phyloP scores from a whole-genome alignment of 805 yeast species.

The Metschnikowia drakensbergensis region DNA sequence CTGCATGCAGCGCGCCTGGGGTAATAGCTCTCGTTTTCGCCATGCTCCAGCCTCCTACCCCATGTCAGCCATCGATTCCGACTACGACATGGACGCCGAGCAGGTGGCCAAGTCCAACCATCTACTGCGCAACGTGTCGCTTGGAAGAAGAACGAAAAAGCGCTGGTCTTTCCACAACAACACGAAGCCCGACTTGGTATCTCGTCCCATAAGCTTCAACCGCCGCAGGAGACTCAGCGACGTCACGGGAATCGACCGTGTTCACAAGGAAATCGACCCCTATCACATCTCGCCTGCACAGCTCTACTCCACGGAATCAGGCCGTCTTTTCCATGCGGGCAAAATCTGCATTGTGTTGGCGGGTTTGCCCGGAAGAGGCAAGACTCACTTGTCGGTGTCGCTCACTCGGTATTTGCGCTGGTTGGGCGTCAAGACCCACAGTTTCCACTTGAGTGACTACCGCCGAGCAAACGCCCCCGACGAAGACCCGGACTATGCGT shows the following conservation, averaged over 20 bases:
- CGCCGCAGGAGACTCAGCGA: conserved; percentile 38
- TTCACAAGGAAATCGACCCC: conserved; percentile 60
- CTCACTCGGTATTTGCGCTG: conserved; percentile 89
- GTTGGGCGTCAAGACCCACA: conserved; percentile 90
- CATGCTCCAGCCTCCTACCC: neutral
- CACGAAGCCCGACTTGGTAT: conserved; percentile 36
- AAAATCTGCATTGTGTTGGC: conserved; percentile 82
- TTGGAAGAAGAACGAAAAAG: conserved; percentile 35
- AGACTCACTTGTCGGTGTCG: conserved; percentile 88
- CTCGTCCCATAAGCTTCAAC: conserved; percentile 25
- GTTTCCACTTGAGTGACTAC: conserved; percentile 79
- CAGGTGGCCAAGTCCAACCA: conserved; percentile 34
- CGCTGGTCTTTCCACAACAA: conserved; percentile 43
- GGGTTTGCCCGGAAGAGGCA: conserved; percentile 95
- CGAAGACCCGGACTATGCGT: conserved; percentile 59
- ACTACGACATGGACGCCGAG: conserved; percentile 29
- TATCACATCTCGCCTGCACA: conserved; percentile 86
- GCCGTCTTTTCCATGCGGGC: conserved; percentile 93
- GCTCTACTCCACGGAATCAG: conserved; percentile 86
- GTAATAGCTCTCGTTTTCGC: neutral
- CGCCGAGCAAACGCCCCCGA: conserved; percentile 52
- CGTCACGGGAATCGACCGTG: conserved; percentile 47
- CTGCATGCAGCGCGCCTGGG: conserved; percentile 7
- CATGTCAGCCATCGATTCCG: conserved; percentile 31
- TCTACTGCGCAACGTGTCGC: conserved; percentile 24